phyloP scores from a whole-genome alignment of 176 grass and related monocot species.

The Triticum timopheevii region DNA sequence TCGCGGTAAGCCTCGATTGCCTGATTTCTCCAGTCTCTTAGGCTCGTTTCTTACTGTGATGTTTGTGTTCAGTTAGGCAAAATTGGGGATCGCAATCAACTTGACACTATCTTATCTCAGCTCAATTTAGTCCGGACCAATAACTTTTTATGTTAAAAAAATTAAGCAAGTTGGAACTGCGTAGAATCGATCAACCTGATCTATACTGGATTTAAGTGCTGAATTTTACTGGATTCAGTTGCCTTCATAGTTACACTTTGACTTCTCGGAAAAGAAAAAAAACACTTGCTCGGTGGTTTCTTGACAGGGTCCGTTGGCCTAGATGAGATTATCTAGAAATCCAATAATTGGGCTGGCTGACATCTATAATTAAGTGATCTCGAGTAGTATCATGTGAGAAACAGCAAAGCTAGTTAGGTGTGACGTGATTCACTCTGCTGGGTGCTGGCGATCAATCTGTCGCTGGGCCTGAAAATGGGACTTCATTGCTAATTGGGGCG shows the following conservation, averaged over 20 bases:
- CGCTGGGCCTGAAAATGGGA: background rate
- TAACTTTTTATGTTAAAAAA: too few species aligned
- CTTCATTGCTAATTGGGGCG: background rate
- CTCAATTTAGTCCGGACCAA: too few species aligned
- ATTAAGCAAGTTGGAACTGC: too few species aligned
- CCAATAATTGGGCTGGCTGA: background rate
- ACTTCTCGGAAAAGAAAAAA: background rate
- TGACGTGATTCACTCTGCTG: background rate
- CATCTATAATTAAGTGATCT: background rate
- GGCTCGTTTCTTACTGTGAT: too few species aligned
- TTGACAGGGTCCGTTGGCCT: background rate
- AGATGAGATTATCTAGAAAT: background rate
- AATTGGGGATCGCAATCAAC: too few species aligned
- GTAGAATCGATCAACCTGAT: too few species aligned
- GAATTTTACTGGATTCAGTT: too few species aligned
- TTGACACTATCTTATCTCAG: too few species aligned
- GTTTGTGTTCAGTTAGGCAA: too few species aligned
- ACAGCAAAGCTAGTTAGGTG: constrained; percentile 1
- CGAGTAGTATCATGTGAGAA: background rate
- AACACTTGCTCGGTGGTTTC: background rate
- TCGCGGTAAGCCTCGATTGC: constrained; percentile 42
- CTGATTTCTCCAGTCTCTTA: background rate
- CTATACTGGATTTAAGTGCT: too few species aligned
- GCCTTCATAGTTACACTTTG: too few species aligned
- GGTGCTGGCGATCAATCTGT: background rate